These are phyloP conservation scores for Kazachstania sp. DNA, from an alignment of 1,139 yeast species.

Conservation along the genomic window DNA sequence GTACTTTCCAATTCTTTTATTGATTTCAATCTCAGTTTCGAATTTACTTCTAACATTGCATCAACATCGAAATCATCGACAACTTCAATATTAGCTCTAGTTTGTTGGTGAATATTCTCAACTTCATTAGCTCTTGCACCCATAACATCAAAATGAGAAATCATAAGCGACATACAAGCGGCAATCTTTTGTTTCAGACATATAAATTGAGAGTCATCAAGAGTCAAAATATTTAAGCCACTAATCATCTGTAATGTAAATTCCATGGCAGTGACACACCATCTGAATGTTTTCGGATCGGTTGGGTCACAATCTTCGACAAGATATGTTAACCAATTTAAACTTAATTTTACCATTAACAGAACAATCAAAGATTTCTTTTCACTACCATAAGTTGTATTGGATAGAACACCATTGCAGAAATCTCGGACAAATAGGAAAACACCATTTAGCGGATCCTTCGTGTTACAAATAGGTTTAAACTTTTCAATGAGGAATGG, in stretches of 20 bases:
- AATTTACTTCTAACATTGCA: conserved; percentile 30
- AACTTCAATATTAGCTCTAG: conserved; percentile 27
- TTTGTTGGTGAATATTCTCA: conserved; percentile 40
- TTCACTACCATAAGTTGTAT: conserved; percentile 46
- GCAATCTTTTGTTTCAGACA: conserved; percentile 76
- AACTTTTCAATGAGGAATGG: conserved; percentile 43
- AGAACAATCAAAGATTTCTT: conserved; percentile 63
- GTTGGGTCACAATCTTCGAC: conserved; percentile 94
- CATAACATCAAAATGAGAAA: conserved; percentile 96
- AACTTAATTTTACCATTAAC: conserved; percentile 64
- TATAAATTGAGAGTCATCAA: conserved; percentile 69
- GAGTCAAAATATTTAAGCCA: conserved; percentile 78
- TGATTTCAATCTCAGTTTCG: conserved; percentile 32
- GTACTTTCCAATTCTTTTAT: conserved; percentile 28
- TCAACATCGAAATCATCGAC: conserved; percentile 35
- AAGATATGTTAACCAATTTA: conserved; percentile 87
- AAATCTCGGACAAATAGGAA: conserved; percentile 79
- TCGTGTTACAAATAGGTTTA: conserved; percentile 48
- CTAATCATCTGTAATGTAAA: conserved; percentile 93
- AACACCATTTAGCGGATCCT: conserved; percentile 67
- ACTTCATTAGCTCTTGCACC: conserved; percentile 85
- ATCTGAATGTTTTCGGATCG: conserved; percentile 81
- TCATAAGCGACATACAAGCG: conserved; percentile 85
- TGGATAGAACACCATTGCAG: conserved; percentile 63
- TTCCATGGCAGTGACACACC: conserved; percentile 94